Base-by-base conservation (phyloP, 768 basidiomycete species). In the Lactifluus subvellereus region DNA sequence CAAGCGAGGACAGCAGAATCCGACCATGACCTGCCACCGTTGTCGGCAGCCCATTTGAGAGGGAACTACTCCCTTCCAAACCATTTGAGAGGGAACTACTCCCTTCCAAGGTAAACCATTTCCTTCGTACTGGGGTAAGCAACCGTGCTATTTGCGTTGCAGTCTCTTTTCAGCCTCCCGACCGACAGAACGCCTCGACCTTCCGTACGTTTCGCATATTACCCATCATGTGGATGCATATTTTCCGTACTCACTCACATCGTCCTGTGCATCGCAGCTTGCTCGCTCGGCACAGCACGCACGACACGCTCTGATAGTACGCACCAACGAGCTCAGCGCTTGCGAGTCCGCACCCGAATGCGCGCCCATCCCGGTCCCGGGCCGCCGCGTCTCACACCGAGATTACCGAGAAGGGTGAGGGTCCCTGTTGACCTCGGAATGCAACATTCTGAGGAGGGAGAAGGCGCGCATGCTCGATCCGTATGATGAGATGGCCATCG, bases 101-200 rank as follows among this genome's bases (percentile, higher is more conserved):
- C 27, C 7, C 27, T 9, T 47, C 51, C 1, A 45, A 62, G 57
- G 61, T 43, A 35, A 43, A 49, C 5, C 6, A 27, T 27, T 27
- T 27, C 33, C 43, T 27, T 1, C 16, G 27, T 30, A 30, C 9
- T 16, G 8, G 30, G 14, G 27, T 1, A 30, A 38, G 22, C 30
- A 7, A n/a, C 3, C 6, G 20, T 33, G 37, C 11, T 14, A 16
- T 18, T n/a, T 14, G 3, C 32, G 3, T 14, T 20, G 3, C 16
- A 60, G 62, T 50, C 58, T 7, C 54, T 60, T 10, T 64, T 60
- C 33, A 64, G 32, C 35, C 54, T 64, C 35, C 58, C 53, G 38
- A 64, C 59, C 8, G 38, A 64, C 16, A 47, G 32, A 20, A 59
- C 37, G 30, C 57, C 57, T 49, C 43, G 51, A 47, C n/a, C 56